These are phyloP conservation scores for Schizophyllum amplum DNA, from an alignment of 1,284 basidiomycete genomes.

Conservation along the genomic window DNA sequence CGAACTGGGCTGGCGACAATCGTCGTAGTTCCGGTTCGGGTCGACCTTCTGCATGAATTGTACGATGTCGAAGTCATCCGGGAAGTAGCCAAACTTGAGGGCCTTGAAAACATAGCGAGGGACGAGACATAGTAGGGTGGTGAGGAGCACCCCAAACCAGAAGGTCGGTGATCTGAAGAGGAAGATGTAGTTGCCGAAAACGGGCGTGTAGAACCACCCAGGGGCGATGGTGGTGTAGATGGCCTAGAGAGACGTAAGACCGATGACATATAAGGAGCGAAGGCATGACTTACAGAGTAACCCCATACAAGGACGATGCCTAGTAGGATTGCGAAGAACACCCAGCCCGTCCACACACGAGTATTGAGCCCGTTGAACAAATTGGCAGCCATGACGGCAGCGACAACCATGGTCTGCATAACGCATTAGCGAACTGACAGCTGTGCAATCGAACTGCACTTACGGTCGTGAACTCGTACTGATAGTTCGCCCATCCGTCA, in stretches of 20 bases:
- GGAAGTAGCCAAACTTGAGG: constrained; percentile 65
- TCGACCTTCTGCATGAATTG: constrained; percentile 55
- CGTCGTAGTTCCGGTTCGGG: constrained; percentile 32
- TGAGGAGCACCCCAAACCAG: constrained; percentile 78
- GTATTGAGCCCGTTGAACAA: constrained; percentile 89
- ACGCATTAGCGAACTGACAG: constrained; percentile 5
- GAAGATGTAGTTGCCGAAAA: constrained; percentile 75
- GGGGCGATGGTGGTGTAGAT: constrained; percentile 78
- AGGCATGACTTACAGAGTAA: constrained; percentile 58
- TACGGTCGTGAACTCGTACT: constrained; percentile 85
- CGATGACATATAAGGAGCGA: no score
- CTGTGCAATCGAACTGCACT: constrained; percentile 15
- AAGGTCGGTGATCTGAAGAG: constrained; percentile 85
- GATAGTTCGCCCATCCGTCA: constrained; percentile 75
- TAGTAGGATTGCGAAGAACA: constrained; percentile 77
- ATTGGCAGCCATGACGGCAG: constrained; percentile 78
- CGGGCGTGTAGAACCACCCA: constrained; percentile 59
- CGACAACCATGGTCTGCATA: constrained; percentile 75
- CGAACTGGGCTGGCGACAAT: constrained; percentile 4
- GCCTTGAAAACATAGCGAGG: constrained; percentile 80
- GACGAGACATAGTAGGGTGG: constrained; percentile 63
- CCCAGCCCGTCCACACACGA: constrained; percentile 89
- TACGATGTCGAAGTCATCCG: constrained; percentile 82
- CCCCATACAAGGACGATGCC: constrained; percentile 70
- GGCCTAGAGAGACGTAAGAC: no score